Percentiles rank a stretch among this genome's conserved stretches.
These are phyloP conservation scores for Bathelium albidoporum DNA, from an alignment of 495 filamentous ascomycete genomes.

Conservation along the genomic window DNA sequence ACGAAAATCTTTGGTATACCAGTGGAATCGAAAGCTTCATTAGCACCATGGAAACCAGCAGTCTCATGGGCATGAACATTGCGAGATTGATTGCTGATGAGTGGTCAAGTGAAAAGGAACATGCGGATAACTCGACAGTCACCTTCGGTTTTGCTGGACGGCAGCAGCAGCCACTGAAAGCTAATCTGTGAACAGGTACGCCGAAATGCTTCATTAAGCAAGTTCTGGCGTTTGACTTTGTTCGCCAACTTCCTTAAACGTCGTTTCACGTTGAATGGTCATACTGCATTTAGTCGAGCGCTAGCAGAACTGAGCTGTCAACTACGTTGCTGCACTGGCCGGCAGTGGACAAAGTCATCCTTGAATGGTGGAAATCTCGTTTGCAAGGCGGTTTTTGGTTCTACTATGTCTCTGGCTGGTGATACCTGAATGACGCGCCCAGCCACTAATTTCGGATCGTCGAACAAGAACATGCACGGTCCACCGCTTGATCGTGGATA, in stretches of 20 bases:
- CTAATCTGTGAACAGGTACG: background rate
- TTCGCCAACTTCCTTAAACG: background rate
- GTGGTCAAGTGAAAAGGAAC: background rate
- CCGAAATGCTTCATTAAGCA: background rate
- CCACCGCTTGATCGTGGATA: background rate
- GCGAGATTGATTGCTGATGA: slow-evolving; percentile 61
- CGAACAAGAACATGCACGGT: background rate
- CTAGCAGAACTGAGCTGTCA: background rate
- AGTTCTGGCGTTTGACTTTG: background rate
- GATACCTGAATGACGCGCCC: no score
- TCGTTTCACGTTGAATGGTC: background rate
- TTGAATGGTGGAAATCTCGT: background rate
- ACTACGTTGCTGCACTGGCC: background rate
- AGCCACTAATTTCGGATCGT: no score
- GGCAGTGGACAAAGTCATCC: background rate
- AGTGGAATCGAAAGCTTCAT: slow-evolving; percentile 92
- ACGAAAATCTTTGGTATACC: slow-evolving; percentile 71
- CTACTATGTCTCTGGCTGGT: background rate
- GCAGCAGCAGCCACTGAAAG: slow-evolving; percentile 1
- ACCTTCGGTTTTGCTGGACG: background rate
- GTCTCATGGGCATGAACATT: slow-evolving; percentile 91
- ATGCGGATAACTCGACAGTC: background rate
- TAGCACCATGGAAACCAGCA: slow-evolving; percentile 95
- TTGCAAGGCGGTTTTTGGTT: background rate
- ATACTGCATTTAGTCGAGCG: background rate